Evolutionary conservation across 1,284 basidiomycete genomes (phyloP), one percentile per base, ranked within the genome.

Genomic region (Malassezia pachydermatis): DNA sequence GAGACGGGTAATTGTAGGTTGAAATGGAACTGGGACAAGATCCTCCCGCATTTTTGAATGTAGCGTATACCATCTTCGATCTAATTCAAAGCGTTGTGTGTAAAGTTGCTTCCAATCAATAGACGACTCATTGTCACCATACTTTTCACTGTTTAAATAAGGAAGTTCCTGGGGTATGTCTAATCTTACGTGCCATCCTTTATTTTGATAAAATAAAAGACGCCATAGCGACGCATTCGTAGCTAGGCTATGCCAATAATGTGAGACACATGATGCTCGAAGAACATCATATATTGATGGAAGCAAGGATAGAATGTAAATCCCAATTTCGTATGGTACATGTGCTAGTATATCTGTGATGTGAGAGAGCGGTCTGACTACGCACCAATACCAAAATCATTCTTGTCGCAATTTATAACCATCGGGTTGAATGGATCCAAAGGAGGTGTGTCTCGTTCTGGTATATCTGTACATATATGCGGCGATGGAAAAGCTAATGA

Each of bases 241-340:
- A 9, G 44, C 30, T n/a, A 52, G 24, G 4, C n/a, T 23, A 23
- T 52, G 24, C 50, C 50, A 52, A 1, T 22, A 14, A 6, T 24
- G 38, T 11, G 32, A 33, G 5, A 52, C 50, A 2, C n/a, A 30
- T 8, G 39, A 20, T 13, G 50, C 45, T 14, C 19, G 13, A 5
- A 52, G 23, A 7, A 52, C 45, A 23, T 47, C 50, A 14, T 3
- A 16, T 7, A 23, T 33, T 10, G 6, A 14, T 5, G 30, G 25
- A 2, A 52, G 45, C 13, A 38, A 14, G 0, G 50, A 37, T 3
- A 52, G 37, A 32, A 45, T 47, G 35, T 45, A 36, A 6, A 46
- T 9, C 13, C 44, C 45, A 4, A 52, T 32, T 20, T 52, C 50
- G 3, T 28, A 5, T 5, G 50, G 50, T 4, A 52, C 35, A 2